Evolutionary conservation across 1,284 basidiomycete genomes (phyloP).

Genomic region (Coniophora puteana): DNA sequence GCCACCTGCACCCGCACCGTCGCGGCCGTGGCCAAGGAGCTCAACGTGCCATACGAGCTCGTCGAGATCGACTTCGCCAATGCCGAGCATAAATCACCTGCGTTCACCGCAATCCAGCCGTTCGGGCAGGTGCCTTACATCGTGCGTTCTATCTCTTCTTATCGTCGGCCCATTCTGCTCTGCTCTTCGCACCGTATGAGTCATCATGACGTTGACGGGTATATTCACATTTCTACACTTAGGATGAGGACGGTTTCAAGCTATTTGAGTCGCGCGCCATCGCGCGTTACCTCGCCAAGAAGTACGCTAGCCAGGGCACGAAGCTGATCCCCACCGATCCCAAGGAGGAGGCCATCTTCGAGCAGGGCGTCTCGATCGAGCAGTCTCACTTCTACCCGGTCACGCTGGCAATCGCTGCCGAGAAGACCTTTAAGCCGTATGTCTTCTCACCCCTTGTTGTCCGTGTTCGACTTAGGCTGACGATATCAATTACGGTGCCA

Average conservation of each 20-base stretch:
- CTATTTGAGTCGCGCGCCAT: conserved; percentile 51
- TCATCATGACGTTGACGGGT: too few relatives aligned
- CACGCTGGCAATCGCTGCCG: conserved; percentile 32
- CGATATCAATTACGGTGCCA: conserved; percentile 24
- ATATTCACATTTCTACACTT: conserved; percentile 2
- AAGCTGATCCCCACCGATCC: conserved; percentile 28
- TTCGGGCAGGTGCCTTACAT: conserved; percentile 51
- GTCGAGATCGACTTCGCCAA: conserved; percentile 32
- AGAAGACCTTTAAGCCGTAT: conserved; percentile 42
- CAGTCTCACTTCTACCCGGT: conserved; percentile 23
- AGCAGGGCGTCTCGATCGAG: conserved; percentile 42
- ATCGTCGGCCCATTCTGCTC: too few relatives aligned
- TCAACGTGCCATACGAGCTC: conserved; percentile 35
- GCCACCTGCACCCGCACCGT: conserved; percentile 21
- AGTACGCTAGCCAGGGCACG: conserved; percentile 34
- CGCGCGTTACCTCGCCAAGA: conserved; percentile 40
- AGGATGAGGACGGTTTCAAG: conserved; percentile 40
- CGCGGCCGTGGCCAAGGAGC: conserved; percentile 28
- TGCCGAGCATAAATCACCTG: conserved; percentile 34
- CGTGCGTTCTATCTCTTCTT: too few relatives aligned
- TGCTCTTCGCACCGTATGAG: too few relatives aligned
- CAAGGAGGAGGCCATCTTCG: conserved; percentile 37
- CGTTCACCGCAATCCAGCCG: conserved; percentile 38
- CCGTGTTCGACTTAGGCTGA: too few relatives aligned
- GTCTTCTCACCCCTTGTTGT: conserved; percentile 9